Conservation (phyloP, 345 rosid species). For the Ceriops decandra region DNA sequence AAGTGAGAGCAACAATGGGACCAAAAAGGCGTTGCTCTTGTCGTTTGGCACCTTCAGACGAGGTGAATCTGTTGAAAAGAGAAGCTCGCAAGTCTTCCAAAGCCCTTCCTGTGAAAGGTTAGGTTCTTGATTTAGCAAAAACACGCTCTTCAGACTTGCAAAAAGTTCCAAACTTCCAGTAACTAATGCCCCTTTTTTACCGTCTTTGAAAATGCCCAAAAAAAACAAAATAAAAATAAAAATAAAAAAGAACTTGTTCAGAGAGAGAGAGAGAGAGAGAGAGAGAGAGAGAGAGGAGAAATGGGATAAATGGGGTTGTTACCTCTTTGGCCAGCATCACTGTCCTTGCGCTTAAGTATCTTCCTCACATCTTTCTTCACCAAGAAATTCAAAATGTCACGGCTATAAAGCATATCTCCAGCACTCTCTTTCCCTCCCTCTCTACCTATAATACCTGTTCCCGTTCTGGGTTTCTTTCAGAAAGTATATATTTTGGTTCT, state of each 20-base stretch:
- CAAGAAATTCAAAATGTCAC: slow-evolving; percentile 46
- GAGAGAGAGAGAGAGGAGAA: neutral
- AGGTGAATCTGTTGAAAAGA: slow-evolving; percentile 55
- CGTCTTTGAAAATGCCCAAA: too few species aligned
- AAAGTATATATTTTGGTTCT: too few species aligned
- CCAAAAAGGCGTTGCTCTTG: slow-evolving; percentile 59
- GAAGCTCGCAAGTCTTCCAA: slow-evolving; percentile 71
- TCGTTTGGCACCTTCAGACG: slow-evolving; percentile 56
- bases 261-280: neutral
- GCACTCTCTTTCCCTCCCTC: neutral
- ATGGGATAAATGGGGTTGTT: neutral
- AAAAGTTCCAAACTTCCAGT: too few species aligned
- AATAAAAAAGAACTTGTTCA: neutral
- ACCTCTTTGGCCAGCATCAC: slow-evolving; percentile 88
- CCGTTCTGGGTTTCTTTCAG: too few species aligned
- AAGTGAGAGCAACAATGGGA: slow-evolving; percentile 67
- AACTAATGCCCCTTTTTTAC: too few species aligned
- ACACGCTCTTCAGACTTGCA: too few species aligned
- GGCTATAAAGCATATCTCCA: slow-evolving; percentile 29
- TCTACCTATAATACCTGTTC: too few species aligned
- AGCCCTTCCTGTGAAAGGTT: slow-evolving; percentile 49
- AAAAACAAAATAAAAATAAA: too few species aligned
- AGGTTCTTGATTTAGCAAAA: too few species aligned
- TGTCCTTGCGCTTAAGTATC: slow-evolving; percentile 85
- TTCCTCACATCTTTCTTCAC: slow-evolving; percentile 61